phyloP scores from a whole-genome alignment of 495 filamentous ascomycete species.

The Physcia stellaris region DNA sequence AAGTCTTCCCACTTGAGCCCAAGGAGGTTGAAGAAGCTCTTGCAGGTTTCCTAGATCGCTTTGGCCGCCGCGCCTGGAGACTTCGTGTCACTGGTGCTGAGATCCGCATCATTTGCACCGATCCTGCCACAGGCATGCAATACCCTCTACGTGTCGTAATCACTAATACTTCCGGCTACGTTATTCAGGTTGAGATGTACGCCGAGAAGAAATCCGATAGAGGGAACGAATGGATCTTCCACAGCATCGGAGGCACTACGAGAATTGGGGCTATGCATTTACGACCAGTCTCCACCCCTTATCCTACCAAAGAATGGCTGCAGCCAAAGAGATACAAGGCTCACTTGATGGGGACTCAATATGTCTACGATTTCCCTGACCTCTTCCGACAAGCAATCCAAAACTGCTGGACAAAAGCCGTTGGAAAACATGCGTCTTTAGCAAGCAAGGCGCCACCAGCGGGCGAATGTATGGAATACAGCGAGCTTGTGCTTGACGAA shows the following conservation, averaged over 20 bases:
- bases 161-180: constrained; percentile 97
- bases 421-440: constrained; percentile 54
- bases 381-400: constrained; percentile 96
- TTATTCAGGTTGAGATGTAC: constrained; percentile 95
- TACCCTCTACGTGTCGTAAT: constrained; percentile 94
- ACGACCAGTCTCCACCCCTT: constrained; percentile 77
- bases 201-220: constrained; percentile 96
- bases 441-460: constrained; percentile 67
- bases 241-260: constrained; percentile 87
- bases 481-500: constrained; percentile 86
- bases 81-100: constrained; percentile 95
- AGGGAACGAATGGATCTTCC: constrained; percentile 87
- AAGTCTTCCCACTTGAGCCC: constrained; percentile 83
- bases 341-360: constrained; percentile 97
- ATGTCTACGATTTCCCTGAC: constrained; percentile 99
- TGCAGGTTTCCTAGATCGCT: constrained; percentile 89
- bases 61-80: constrained; percentile 88
- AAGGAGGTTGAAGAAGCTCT: constrained; percentile 87
- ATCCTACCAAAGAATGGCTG: constrained; percentile 95
- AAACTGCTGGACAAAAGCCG: constrained; percentile 75
- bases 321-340: constrained; percentile 99
- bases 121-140: constrained; percentile 67
- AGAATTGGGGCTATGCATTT: constrained; percentile 95
- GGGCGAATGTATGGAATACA: constrained; percentile 92
- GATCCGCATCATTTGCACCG: constrained; percentile 95